These are phyloP conservation scores for Xylaria grammica DNA, from an alignment of 495 filamentous ascomycete genomes.

Conservation along the genomic window DNA sequence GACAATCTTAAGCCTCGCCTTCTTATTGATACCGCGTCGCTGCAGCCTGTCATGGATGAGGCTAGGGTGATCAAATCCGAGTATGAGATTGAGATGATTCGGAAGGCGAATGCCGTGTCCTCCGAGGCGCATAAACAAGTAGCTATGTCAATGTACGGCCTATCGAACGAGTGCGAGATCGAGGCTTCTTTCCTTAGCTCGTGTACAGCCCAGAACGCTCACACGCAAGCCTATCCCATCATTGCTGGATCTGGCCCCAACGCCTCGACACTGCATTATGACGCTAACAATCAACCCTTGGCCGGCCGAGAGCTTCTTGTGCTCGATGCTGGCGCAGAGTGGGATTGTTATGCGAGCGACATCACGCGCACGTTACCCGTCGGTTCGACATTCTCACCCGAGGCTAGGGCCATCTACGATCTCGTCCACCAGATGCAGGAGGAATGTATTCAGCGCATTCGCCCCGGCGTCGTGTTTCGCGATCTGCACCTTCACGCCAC, in stretches of 20 bases:
- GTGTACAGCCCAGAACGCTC: conserved; percentile 73
- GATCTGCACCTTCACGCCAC: conserved; percentile 74
- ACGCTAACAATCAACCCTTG: conserved; percentile 74
- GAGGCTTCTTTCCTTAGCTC: conserved; percentile 74
- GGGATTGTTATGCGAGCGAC: conserved; percentile 86
- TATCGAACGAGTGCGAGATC: conserved; percentile 81
- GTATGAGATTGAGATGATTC: conserved; percentile 80
- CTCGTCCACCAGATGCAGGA: conserved; percentile 84
- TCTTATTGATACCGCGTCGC: conserved; percentile 48
- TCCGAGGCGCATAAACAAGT: conserved; percentile 74
- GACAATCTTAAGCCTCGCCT: conserved; percentile 39
- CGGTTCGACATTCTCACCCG: conserved; percentile 64
- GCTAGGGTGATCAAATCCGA: conserved; percentile 78
- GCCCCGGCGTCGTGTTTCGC: conserved; percentile 68
- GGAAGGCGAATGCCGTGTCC: conserved; percentile 77
- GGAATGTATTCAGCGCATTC: conserved; percentile 70
- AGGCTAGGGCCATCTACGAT: conserved; percentile 72
- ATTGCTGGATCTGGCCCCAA: conserved; percentile 83
- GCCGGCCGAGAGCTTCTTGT: conserved; percentile 71
- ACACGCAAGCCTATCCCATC: conserved; percentile 81
- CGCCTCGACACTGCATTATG: conserved; percentile 85
- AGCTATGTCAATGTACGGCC: conserved; percentile 60
- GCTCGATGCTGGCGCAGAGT: conserved; percentile 87
- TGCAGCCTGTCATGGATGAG: conserved; percentile 71
- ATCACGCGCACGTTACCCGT: conserved; percentile 88